Evolutionary conservation across 345 rosid species (phyloP), one percentile per base, ranked within the genome.

Genomic region (Geranium rotundifolium): DNA sequence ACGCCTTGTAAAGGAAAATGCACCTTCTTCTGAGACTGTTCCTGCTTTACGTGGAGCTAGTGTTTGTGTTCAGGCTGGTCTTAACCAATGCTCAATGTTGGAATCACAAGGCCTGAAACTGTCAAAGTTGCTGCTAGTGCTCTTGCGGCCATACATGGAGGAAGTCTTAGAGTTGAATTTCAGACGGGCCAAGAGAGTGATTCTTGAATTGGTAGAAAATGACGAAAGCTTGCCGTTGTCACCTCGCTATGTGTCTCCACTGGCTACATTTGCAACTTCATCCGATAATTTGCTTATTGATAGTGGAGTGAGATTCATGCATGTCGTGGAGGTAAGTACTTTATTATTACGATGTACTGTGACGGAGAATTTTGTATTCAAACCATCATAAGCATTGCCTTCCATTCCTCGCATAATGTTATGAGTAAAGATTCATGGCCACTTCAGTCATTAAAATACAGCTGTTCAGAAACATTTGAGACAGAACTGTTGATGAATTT

Each of bases 81-180:
- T 92, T 70, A 77, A 67, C 62, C 86, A 84, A 78, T 90, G 90
- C 79, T 73, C 71, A 61, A 62, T 78, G 85, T 78, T 92, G 84
- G 99, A 92, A 76, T 65, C 80, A 67, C 91, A 90, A 71, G 96
- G 97, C 64, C 72, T 90, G 61, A 81, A 83, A 76, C 72, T 92
- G 62, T 83, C 97, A 1, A 90, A 88, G 79, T 70, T 92, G 70
- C 88, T 92, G 76, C 78, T 92, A 78, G 93, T 92, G 70, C 85
- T 92, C 58, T 65, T 84, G 65, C 84, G 86, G 56, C 95, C 99
- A 2, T 93, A 82, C 66, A 79, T 93, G 58, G 97, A 90, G 65
- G 97, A 93, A 83, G 99, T 86, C 64, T 65, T 93, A 30, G 99
- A 93, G 81, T 74, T 83, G 80, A 93, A 88, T 65, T 84, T 84